These are phyloP conservation scores for Yamadazyma laniorum DNA, from an alignment of 805 yeast species.

Conservation along the genomic window DNA sequence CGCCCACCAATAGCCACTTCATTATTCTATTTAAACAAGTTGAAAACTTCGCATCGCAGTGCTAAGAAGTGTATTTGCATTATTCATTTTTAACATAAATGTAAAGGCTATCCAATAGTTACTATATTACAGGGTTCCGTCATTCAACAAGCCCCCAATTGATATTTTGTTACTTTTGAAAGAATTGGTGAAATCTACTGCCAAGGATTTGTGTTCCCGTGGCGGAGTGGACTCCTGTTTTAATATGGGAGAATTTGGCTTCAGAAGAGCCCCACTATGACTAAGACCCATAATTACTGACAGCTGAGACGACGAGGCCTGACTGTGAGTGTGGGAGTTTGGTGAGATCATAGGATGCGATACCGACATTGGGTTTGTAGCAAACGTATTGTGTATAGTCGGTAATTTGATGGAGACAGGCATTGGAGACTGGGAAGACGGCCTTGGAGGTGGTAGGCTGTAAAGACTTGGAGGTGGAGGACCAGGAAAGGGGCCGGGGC, in stretches of 20 bases:
- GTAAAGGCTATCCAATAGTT: too few species aligned
- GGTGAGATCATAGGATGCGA: background rate
- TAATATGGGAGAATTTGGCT: conserved; percentile 1
- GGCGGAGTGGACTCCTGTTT: conserved; percentile 10
- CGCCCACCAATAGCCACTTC: background rate
- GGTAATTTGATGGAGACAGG: conserved; percentile 5
- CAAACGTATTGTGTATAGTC: background rate
- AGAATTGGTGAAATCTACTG: conserved; percentile 14
- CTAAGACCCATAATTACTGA: background rate
- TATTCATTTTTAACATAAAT: too few species aligned
- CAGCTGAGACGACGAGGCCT: background rate
- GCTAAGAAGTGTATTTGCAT: too few species aligned
- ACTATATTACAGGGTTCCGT: background rate
- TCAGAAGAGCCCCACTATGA: background rate
- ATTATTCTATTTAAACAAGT: too few species aligned
- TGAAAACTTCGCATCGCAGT: too few species aligned
- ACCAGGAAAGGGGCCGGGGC: conserved; percentile 44
- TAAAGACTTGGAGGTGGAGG: conserved; percentile 31
- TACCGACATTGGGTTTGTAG: background rate
- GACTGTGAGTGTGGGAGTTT: conserved; percentile 1
- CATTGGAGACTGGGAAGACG: conserved; percentile 2
- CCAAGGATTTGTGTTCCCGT: conserved; percentile 6
- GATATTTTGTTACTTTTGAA: conserved; percentile 20
- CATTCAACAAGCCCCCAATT: conserved; percentile 40
- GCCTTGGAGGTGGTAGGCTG: conserved; percentile 7